Evolutionary conservation across 805 yeast genomes (phyloP).

Genomic region (Myxozyma melibiosi): DNA sequence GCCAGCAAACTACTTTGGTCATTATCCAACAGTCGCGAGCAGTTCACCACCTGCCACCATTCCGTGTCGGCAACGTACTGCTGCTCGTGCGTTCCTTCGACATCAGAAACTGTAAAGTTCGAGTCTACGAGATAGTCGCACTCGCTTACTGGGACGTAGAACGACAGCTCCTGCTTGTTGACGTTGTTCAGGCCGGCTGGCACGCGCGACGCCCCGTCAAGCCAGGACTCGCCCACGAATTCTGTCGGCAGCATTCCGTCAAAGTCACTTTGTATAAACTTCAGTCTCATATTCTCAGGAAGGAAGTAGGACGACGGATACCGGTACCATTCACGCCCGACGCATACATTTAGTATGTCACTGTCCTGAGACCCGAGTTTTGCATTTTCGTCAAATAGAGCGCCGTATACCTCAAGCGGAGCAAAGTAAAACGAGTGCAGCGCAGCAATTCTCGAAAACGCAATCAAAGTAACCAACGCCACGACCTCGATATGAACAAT

Average conservation of each 20-base stretch:
- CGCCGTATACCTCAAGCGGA: slow-evolving; percentile 63
- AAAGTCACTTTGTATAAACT: slow-evolving; percentile 75
- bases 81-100: slow-evolving; percentile 14
- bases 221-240: slow-evolving; percentile 49
- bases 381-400: slow-evolving; percentile 34
- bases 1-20: slow-evolving; percentile 24
- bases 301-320: slow-evolving; percentile 86
- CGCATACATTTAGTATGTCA: slow-evolving; percentile 58
- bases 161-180: slow-evolving; percentile 65
- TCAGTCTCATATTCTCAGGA: slow-evolving; percentile 61
- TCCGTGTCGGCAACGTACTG: slow-evolving; percentile 19
- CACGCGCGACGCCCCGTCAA: slow-evolving; percentile 43
- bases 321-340: slow-evolving; percentile 96
- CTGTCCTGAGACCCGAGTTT: background rate
- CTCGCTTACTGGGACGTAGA: slow-evolving; percentile 47
- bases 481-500: background rate
- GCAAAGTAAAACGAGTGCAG: slow-evolving; percentile 70
- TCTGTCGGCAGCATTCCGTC: slow-evolving; percentile 89
- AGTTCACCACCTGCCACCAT: slow-evolving; percentile 19
- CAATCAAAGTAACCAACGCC: background rate
- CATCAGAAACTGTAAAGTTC: slow-evolving; percentile 15
- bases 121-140: slow-evolving; percentile 76
- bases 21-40: slow-evolving; percentile 19
- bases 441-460: slow-evolving; percentile 57
- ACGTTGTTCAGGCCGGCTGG: slow-evolving; percentile 76